Base-by-base conservation (phyloP, 768 basidiomycete genomes). In the Scleroderma bovista region DNA sequence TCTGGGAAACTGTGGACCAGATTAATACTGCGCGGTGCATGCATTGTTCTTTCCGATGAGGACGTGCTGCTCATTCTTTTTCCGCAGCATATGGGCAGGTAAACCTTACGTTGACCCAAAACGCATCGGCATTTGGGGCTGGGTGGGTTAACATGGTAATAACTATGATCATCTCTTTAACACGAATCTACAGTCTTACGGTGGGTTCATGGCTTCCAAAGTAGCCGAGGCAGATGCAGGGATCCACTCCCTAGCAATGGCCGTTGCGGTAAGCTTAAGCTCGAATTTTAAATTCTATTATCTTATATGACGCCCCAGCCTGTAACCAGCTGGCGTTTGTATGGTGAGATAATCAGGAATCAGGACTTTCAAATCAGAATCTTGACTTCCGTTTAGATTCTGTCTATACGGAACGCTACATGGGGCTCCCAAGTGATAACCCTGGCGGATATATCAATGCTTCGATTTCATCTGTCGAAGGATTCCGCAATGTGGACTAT, bases 361-460 rank as follows among this genome's bases (percentile, higher is more conserved):
- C 29, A 19, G 46, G 53, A 23, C 57, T 33, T 17, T 26, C n/a
- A 17, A 23, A 16, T 39, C 20, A n/a, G 31, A 50, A 15, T 29
- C 48, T 16, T 41, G 17, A 17, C 6, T 34, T 13, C 19, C 12
- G 17, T 53, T 45, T 57, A 88, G 93, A 98, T 70, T 87, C 93
- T 0, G 86, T 98, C 55, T 98, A 98, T 66, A 99, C 96, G 2
- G 96, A 99, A 59, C 84, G 96, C 16, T 98, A 97, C 75, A 93
- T 98, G 93, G 81, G 83, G 56, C 76, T 88, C 22, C 93, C 93
- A 0, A 64, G 74, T 15, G 69, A 78, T 10, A 97, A 98, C 65
- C 78, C 79, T 0, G 81, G 72, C 1, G 96, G 96, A n/a, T 99
- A 99, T 72, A 69, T 86, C 57, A 91, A 86, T 43, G 87, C 89